Base-by-base conservation (phyloP, 192 early-diverging fungal genomes). In the Backusella luteola region DNA sequence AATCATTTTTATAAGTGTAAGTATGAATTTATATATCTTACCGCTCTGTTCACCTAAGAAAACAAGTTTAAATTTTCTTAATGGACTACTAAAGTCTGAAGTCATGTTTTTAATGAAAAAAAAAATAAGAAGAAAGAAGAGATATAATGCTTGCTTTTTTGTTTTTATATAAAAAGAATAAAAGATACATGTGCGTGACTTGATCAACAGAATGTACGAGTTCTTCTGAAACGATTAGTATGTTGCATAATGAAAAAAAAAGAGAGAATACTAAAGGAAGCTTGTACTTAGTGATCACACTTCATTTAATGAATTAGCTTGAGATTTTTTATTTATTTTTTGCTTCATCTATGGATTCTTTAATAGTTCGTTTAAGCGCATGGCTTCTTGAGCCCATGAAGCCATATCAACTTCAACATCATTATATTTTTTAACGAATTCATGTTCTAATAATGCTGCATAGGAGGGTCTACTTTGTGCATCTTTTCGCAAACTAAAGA, bases 41-140 rank as follows among this genome's bases (percentile, higher is more conserved):
- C 97, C 98, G 81, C 95, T 96, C 83, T 99, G 98, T 80, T 98
- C 97, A 80, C 98, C 98, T 26, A 99, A 89, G 81, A 99, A 99
- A 29, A 99, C 98, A 46, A 99, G 93, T 87, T 99, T 99, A 88
- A 95, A 98, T 84, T 98, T 97, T 77, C 88, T 87, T 56, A 93
- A 85, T 32, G 92, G 90, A 78, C 90, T 93, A 68, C 74, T 68
- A 71, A 80, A 80, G 15, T 77, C 76, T 41, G 69, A 69, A 69
- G 52, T 77, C n/a, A 69, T 39, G 21, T 66, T 71, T 38, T 11
- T 36, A 23, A 56, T n/a, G 7, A 53, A 53, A 21, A 53, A 21
- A 21, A 21, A 53, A 14, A 53, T 6, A 69, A 21, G 35, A n/a
- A n/a, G 29, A 46, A 32, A 69, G 69, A n/a, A 49, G 38, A 69